Conservation (phyloP, 306 rosid genomes). For the Spatholobus suberectus region DNA sequence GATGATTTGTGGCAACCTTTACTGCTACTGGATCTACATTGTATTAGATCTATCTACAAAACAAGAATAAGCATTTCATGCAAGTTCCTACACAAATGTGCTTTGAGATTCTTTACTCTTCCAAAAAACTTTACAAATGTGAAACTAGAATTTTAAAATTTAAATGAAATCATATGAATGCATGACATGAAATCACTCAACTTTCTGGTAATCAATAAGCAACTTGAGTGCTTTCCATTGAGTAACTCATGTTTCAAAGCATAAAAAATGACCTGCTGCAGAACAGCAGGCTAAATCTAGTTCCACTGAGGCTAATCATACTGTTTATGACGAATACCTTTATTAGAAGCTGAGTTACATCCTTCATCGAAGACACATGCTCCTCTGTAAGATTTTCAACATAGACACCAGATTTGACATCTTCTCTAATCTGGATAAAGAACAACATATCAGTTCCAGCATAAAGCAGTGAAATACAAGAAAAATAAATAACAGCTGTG, state of each 20-base stretch:
- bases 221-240: not conserved
- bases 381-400: conserved; percentile 95
- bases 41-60: not conserved
- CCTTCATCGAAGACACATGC: conserved; percentile 70
- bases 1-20: not conserved
- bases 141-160: not conserved
- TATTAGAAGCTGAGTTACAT: conserved; percentile 76
- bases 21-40: not conserved
- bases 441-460: conserved; percentile 33
- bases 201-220: conserved; percentile 6
- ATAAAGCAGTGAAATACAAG: conserved; percentile 19
- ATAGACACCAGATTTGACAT: conserved; percentile 98
- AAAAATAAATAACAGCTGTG: not conserved
- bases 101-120: conserved; percentile 2
- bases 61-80: not conserved
- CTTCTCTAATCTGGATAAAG: conserved; percentile 87
- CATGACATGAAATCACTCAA: conserved; percentile 30
- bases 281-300: not conserved
- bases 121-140: not conserved
- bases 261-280: conserved; percentile 1
- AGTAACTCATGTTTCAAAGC: not conserved
- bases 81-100: not conserved
- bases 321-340: conserved; percentile 61
- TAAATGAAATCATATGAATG: not conserved
- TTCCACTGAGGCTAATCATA: not conserved